Conservation (phyloP, 2,329 filamentous ascomycete species). For the Parafenestella ontariensis region DNA sequence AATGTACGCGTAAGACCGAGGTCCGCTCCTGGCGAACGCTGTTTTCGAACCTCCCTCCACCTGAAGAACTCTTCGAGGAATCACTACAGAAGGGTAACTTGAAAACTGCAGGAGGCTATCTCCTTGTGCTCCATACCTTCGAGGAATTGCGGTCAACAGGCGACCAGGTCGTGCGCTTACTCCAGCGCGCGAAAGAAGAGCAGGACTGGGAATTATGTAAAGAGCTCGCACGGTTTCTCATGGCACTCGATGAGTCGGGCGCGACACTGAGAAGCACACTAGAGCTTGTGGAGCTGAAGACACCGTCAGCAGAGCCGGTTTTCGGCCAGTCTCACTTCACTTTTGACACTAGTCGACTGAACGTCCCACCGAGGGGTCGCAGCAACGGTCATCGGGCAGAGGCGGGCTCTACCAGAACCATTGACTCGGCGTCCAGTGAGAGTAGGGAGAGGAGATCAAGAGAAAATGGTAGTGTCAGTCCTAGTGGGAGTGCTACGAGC, state of each 20-base stretch:
- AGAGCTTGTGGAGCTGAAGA: slow-evolving; percentile 55
- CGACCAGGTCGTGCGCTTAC: slow-evolving; percentile 79
- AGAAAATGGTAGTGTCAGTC: slow-evolving; percentile 25
- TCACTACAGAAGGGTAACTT: slow-evolving; percentile 82
- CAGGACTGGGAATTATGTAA: slow-evolving; percentile 96
- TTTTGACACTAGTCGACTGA: slow-evolving; percentile 38
- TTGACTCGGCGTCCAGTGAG: slow-evolving; percentile 4
- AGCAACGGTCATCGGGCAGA: slow-evolving; percentile 7
- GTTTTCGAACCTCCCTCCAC: slow-evolving; percentile 88
- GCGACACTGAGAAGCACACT: slow-evolving; percentile 78
- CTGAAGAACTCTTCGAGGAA: slow-evolving; percentile 91
- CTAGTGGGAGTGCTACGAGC: slow-evolving; percentile 19
- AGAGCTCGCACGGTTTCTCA: slow-evolving; percentile 92
- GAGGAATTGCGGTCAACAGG: slow-evolving; percentile 67
- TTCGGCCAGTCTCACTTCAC: slow-evolving; percentile 39
- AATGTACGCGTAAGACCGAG: slow-evolving; percentile 97
- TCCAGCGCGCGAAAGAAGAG: slow-evolving; percentile 81
- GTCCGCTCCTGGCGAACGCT: slow-evolving; percentile 93
- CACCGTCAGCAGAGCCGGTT: slow-evolving; percentile 33
- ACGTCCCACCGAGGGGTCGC: slow-evolving; percentile 27
- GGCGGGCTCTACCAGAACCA: slow-evolving; percentile 5
- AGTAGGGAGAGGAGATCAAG: slow-evolving; percentile 9
- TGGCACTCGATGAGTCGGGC: slow-evolving; percentile 87
- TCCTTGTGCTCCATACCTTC: slow-evolving; percentile 90
- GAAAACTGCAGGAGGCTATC: slow-evolving; percentile 94